phyloP scores from a whole-genome alignment of 1,284 basidiomycete species.

The Sporisorium iseilematis-ciliati region DNA sequence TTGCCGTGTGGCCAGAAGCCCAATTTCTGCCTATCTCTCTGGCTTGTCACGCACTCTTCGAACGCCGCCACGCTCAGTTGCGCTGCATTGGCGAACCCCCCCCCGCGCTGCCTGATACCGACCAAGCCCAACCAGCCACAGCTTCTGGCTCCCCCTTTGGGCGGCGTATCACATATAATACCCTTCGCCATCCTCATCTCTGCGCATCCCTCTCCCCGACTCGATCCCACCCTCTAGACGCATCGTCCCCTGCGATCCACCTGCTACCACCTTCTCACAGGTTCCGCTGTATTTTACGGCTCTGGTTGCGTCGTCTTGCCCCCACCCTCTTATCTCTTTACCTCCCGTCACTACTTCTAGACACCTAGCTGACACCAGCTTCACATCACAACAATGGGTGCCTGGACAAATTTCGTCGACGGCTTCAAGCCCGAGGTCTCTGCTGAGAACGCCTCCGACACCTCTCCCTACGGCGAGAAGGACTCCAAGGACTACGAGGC shows the following conservation, averaged over 20 bases:
- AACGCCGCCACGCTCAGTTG: conserved; percentile 3
- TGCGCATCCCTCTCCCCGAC: neutral
- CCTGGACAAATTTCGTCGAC: conserved; percentile 49
- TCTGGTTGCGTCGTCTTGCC: neutral
- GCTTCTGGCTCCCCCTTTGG: neutral
- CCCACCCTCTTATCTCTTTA: neutral
- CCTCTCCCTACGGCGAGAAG: conserved; percentile 32
- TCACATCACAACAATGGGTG: conserved; percentile 40
- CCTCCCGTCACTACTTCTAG: neutral
- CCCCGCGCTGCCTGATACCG: too few relatives aligned
- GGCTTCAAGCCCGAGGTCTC: conserved; percentile 56
- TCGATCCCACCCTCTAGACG: neutral
- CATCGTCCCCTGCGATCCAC: neutral
- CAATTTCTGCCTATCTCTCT: conserved; percentile 7
- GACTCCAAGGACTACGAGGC: conserved; percentile 41
- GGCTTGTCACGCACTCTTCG: neutral
- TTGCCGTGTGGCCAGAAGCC: conserved; percentile 2
- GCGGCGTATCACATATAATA: conserved; percentile 2
- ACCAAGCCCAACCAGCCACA: neutral
- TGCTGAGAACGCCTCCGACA: conserved; percentile 17
- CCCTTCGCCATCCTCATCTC: neutral
- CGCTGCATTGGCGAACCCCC: neutral
- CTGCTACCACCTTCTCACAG: neutral
- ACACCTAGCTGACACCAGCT: neutral
- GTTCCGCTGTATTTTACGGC: neutral